Percentiles rank a stretch among this genome's conserved stretches.
phyloP scores from a whole-genome alignment of 2,329 filamentous ascomycete species.

The Ophiostoma australiae region DNA sequence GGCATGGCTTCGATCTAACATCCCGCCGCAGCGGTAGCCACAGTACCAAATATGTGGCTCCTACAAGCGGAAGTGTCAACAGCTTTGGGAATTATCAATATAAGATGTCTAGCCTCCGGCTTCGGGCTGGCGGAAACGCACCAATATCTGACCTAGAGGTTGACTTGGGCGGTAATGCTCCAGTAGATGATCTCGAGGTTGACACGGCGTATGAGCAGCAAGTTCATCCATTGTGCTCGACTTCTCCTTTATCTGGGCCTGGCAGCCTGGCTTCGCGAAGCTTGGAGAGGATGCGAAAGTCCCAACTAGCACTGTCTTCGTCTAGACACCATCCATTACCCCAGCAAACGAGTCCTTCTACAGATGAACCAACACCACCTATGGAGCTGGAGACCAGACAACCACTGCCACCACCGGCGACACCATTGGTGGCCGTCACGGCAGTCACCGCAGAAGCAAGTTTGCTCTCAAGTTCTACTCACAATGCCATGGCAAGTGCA shows the following conservation, averaged over 20 bases:
- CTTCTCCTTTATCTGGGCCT: not conserved
- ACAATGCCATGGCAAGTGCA: not conserved
- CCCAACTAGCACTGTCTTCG: not conserved
- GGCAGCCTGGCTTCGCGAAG: too few relatives aligned
- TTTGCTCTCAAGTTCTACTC: not conserved
- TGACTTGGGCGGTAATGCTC: not conserved
- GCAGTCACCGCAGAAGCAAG: not conserved
- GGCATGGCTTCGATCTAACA: not conserved
- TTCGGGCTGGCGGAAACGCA: slow-evolving; percentile 2
- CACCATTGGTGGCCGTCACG: not conserved
- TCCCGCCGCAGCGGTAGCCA: not conserved
- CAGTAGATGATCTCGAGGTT: not conserved
- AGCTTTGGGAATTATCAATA: not conserved
- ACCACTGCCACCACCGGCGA: not conserved
- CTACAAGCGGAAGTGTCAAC: not conserved
- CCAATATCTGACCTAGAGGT: slow-evolving; percentile 11
- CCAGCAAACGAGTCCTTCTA: not conserved
- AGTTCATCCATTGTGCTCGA: not conserved
- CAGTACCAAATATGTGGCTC: too few relatives aligned
- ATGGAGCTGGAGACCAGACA: not conserved
- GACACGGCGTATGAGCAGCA: not conserved
- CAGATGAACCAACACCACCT: not conserved
- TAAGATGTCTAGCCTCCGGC: not conserved
- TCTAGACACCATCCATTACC: not conserved
- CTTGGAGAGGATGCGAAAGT: not conserved